Base-by-base conservation (phyloP, 495 filamentous ascomycete species). In the Xylaria intraflava region DNA sequence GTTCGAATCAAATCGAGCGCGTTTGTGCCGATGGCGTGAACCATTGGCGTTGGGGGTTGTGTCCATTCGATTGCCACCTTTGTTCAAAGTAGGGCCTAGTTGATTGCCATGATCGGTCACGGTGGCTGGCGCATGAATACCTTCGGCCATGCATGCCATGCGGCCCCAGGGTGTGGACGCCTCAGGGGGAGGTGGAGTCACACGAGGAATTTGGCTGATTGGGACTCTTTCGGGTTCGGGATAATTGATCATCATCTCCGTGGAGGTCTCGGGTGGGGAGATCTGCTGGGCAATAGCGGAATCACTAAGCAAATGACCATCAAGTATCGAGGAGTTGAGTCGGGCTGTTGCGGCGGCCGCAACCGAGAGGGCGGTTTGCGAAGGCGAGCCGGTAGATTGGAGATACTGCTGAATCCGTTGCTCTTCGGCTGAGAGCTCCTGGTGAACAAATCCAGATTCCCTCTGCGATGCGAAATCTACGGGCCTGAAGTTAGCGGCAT, bases 1-100 rank as follows among this genome's bases (percentile, higher is more conserved):
- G 3, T 70, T 72, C 6, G 83, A 76, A 36, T 81, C 78, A 62
- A 93, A 95, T 29, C 83, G 75, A 0, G 85, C 83, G 14, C 89
- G 81, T 5, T 67, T 69, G 43, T 76, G 69, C 7, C 68, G 68
- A 0, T 70, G 65, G 31, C 68, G 71, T 30, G 61, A 53, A 11
- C 68, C 67, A 39, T 68, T 64, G 6, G 61, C 39, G 11, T 26
- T 48, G 23, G 57, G 58, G 30, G 45, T 58, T 1, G 68, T 68
- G 41, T 75, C 70, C 47, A 77, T 63, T 12, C 72, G 72, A 38
- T 72, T 69, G 6, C 73, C 72, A 30, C 75, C 72, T 53, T 61
- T 69, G 46, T 48, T 65, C 53, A 66, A 49, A 3, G 62, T 62
- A 10, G 49, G 46, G 1, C 49, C 50, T 14, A 59, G 12, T 9